A percentile compares a stretch with the other conserved stretches of the same genome.
Evolutionary conservation across 371 early-diverging fungal species (phyloP).

Genomic region (Mucor piriformis): DNA sequence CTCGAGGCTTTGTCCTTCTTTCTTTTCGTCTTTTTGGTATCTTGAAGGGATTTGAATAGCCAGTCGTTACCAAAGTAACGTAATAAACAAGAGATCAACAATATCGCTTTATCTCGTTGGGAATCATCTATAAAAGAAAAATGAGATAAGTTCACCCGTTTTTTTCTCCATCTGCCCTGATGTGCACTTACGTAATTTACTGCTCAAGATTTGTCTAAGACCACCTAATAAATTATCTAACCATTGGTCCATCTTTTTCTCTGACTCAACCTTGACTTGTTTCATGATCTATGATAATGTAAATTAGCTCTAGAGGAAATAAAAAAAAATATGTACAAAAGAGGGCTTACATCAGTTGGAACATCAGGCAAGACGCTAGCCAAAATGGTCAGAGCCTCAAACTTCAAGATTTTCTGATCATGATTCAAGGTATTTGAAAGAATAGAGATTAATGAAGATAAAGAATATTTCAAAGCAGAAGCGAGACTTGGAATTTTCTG

Average conservation of each 20-base stretch:
- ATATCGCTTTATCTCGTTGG: slow-evolving; percentile 38
- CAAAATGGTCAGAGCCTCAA: slow-evolving; percentile 36
- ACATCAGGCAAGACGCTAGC: slow-evolving; percentile 29
- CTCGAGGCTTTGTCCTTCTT: slow-evolving; percentile 27
- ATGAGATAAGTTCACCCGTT: neutral
- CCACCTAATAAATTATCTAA: slow-evolving; percentile 29
- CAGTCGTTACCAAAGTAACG: slow-evolving; percentile 48
- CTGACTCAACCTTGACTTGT: slow-evolving; percentile 31
- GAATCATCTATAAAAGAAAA: slow-evolving; percentile 23
- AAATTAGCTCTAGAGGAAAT: neutral
- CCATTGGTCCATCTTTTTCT: slow-evolving; percentile 20
- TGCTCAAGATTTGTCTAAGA: slow-evolving; percentile 38
- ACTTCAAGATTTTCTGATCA: slow-evolving; percentile 39
- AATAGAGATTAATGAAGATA: slow-evolving; percentile 31
- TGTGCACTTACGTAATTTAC: slow-evolving; percentile 34
- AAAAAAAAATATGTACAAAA: neutral
- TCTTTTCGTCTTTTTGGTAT: slow-evolving; percentile 29
- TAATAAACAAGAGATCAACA: slow-evolving; percentile 32
- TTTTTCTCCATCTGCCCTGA: neutral
- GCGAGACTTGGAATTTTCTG: slow-evolving; percentile 31
- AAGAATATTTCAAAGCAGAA: slow-evolving; percentile 38
- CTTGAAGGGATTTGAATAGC: slow-evolving; percentile 40
- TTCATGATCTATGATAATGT: slow-evolving; percentile 22
- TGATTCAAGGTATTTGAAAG: slow-evolving; percentile 29
- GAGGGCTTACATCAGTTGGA: slow-evolving; percentile 29